A percentile compares a stretch with the other conserved stretches of the same genome.
Evolutionary conservation across 108 stramenopile genomes (phyloP).

Genomic region (Cyclotella atomus): DNA sequence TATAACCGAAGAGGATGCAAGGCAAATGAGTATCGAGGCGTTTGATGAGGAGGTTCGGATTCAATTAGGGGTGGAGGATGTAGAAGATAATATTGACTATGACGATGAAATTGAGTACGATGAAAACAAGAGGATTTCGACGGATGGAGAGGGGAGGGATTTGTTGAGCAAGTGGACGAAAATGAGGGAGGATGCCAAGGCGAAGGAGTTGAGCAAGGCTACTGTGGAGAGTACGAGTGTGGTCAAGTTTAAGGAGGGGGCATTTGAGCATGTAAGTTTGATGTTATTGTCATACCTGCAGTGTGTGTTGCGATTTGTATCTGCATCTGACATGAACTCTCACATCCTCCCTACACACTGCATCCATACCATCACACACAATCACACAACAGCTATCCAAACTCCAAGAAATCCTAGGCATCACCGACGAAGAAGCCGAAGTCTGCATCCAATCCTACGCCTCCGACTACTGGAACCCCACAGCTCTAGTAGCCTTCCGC

Average conservation of each 20-base stretch:
- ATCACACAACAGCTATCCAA: conserved; percentile 69
- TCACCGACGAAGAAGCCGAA: conserved; percentile 66
- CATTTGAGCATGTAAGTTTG: conserved; percentile 67
- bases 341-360: neutral
- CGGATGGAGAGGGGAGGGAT: conserved; percentile 21
- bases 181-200: conserved; percentile 21
- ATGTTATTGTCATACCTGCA: too few relatives aligned
- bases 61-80: conserved; percentile 62
- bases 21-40: conserved; percentile 71
- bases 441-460: conserved; percentile 70
- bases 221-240: conserved; percentile 30
- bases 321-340: conserved; percentile 1
- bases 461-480: conserved; percentile 67
- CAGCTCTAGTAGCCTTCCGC: conserved; percentile 63
- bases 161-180: conserved; percentile 31
- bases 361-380: too few relatives aligned
- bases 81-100: conserved; percentile 50
- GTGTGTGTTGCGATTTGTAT: too few relatives aligned
- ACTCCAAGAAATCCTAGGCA: conserved; percentile 68
- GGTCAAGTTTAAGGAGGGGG: conserved; percentile 69
- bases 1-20: conserved; percentile 67
- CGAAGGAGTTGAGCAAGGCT: conserved; percentile 1
- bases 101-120: conserved; percentile 38
- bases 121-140: conserved; percentile 32
- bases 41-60: conserved; percentile 74